Percentiles rank a stretch among this genome's conserved stretches.
These are phyloP conservation scores for Hansfordia pulvinata DNA, from an alignment of 2,329 filamentous ascomycete genomes.

Conservation along the genomic window DNA sequence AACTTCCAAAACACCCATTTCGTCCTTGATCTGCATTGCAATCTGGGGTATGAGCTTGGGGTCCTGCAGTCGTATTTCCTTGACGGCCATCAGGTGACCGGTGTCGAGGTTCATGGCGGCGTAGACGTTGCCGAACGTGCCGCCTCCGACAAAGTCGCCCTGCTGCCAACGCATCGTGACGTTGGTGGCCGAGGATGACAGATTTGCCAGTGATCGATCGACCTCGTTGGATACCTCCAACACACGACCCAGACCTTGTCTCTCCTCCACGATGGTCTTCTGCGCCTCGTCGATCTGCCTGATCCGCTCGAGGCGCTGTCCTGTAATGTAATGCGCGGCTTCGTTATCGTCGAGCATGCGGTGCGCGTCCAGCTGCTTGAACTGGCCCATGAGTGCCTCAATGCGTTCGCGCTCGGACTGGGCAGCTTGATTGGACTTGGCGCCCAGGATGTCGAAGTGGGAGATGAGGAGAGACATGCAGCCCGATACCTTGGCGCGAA, in stretches of 20 bases:
- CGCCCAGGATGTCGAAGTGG: slow-evolving; percentile 98
- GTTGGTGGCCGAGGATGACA: slow-evolving; percentile 89
- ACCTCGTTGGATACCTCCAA: slow-evolving; percentile 92
- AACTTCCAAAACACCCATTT: slow-evolving; percentile 92
- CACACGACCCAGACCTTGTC: slow-evolving; percentile 78
- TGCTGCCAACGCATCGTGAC: slow-evolving; percentile 96
- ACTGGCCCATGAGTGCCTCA: slow-evolving; percentile 65
- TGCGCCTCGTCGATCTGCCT: slow-evolving; percentile 64
- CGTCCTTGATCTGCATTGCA: slow-evolving; percentile 85
- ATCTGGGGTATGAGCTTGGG: slow-evolving; percentile 92
- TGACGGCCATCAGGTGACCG: slow-evolving; percentile 94
- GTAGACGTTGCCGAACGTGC: slow-evolving; percentile 95
- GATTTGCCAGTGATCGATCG: slow-evolving; percentile 82
- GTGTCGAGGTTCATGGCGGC: slow-evolving; percentile 95
- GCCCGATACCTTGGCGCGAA: slow-evolving; percentile 81
- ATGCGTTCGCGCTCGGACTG: slow-evolving; percentile 85
- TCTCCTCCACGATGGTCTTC: slow-evolving; percentile 68
- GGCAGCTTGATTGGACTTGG: slow-evolving; percentile 81
- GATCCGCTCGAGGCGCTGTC: slow-evolving; percentile 62
- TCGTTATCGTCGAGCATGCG: slow-evolving; percentile 69
- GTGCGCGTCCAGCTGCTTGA: slow-evolving; percentile 67
- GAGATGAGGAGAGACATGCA: slow-evolving; percentile 97
- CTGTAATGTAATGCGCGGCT: slow-evolving; percentile 59
- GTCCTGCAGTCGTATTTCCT: slow-evolving; percentile 94
- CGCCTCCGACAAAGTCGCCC: slow-evolving; percentile 93